Base-by-base conservation (phyloP, 2,329 filamentous ascomycete species). In the Phialophora macrospora region DNA sequence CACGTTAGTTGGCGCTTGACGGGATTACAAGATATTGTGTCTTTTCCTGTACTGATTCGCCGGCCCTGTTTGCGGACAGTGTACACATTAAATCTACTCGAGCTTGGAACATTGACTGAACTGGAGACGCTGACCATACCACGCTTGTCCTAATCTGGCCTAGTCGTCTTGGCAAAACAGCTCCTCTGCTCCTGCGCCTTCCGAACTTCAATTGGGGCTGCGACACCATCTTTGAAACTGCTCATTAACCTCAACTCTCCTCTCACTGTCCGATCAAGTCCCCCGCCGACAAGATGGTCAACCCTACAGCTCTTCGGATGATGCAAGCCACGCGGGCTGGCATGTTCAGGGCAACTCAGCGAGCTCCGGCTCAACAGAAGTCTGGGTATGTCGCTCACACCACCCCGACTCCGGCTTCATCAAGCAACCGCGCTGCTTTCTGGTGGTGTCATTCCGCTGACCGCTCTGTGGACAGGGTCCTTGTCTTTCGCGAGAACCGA, bases 401-500 rank as follows among this genome's bases (percentile, higher is more conserved):
- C 26, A 59, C 46, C 34, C 6, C 20, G 6, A 49, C 12, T 49
- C 44, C 52, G 8, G 17, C 9, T 51, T 17, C 17, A 38, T 44
- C 30, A 38, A 44, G 8, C 52, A 55, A 28, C 52, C 9, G 34
- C 28, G 30, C n/a, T 17, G 34, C 17, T 20, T 4, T 34, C 11
- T 30, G 14, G n/a, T 8, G 11, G 28, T 34, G 12, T 30, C 14
- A 7, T 46, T 22, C 46, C 20, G 60, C 60, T 62, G 34, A 62
- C 26, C 11, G 6, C 38, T 48, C 24, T 55, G 12, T n/a, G 44
- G n/a, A 55, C 46, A 65, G 63, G 20, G 22, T 62, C 34, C 82
- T 81, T 71, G 75, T 90, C 75, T 83, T 84, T 82, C 87, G 88
- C 77, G 82, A 86, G 79, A 90, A 90, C 83, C 83, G 85, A 73